Evolutionary conservation across 176 grass and related monocot genomes (phyloP).

Genomic region (Echinochloa phyllopogon): DNA sequence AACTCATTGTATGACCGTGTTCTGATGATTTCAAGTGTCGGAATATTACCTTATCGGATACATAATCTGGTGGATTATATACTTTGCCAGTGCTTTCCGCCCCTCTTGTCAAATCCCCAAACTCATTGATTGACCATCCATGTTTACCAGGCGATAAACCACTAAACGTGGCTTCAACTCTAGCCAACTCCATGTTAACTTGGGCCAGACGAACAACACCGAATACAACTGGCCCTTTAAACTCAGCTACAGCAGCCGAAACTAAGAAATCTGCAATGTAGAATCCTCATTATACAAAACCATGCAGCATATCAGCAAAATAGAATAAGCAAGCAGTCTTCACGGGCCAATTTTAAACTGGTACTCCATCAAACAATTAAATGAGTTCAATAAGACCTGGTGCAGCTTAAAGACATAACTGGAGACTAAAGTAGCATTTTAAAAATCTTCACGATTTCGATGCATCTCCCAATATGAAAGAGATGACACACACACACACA

Average conservation of each 20-base stretch:
- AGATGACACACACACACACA: background rate
- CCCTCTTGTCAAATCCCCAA: conserved; percentile 89
- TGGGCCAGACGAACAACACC: conserved; percentile 92
- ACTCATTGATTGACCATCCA: conserved; percentile 98
- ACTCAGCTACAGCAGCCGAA: conserved; percentile 92
- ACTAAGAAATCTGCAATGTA: conserved; percentile 73
- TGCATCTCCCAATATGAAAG: background rate
- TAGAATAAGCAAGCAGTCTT: conserved; percentile 17
- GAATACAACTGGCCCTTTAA: conserved; percentile 84
- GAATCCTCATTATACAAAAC: conserved; percentile 13
- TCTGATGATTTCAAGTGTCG: background rate
- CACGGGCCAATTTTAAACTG: conserved; percentile 7
- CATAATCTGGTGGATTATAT: conserved; percentile 64
- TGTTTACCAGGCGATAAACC: conserved; percentile 88
- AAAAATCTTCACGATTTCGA: background rate
- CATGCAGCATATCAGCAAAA: conserved; percentile 16
- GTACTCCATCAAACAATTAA: background rate
- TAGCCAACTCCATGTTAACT: conserved; percentile 91
- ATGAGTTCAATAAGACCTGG: background rate
- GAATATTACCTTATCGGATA: conserved; percentile 64
- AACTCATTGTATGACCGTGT: background rate
- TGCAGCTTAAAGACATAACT: background rate
- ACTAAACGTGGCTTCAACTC: conserved; percentile 94
- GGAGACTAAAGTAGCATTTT: background rate
- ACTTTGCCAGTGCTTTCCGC: conserved; percentile 84